phyloP scores from a whole-genome alignment of 148 eudicot species.

The Bassia scoparia region DNA sequence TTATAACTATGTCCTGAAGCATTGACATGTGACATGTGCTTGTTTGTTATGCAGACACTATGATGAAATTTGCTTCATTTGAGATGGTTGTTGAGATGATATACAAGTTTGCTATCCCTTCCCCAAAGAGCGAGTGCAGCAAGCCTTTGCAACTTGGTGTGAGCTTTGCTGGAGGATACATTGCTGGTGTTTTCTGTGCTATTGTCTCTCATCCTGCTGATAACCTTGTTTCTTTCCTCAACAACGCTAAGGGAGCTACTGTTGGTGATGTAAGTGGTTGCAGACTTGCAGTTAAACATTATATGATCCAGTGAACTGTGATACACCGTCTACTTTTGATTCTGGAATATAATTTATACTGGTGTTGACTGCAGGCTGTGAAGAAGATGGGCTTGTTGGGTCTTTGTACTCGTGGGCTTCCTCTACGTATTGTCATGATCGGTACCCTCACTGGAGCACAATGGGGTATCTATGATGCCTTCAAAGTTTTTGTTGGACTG shows the following conservation, averaged over 20 bases:
- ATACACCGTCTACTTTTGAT: background rate
- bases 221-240: conserved; percentile 92
- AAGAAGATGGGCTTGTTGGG: conserved; percentile 78
- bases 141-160: conserved; percentile 86
- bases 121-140: conserved; percentile 79
- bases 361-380: conserved; percentile 52
- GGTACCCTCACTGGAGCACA: conserved; percentile 98
- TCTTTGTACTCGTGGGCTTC: conserved; percentile 89
- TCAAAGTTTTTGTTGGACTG: conserved; percentile 92
- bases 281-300: background rate
- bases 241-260: conserved; percentile 91
- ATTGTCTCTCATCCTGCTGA: conserved; percentile 93
- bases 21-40: background rate
- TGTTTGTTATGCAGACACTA: conserved; percentile 57
- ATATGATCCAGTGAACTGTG: background rate
- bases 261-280: conserved; percentile 76
- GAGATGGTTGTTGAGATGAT: conserved; percentile 84
- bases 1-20: too few relatives aligned
- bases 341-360: background rate
- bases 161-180: conserved; percentile 93
- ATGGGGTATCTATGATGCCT: conserved; percentile 96
- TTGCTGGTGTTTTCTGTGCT: conserved; percentile 92
- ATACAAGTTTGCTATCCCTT: conserved; percentile 82
- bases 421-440: conserved; percentile 89
- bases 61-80: conserved; percentile 97